Conservation (phyloP, 2,329 filamentous ascomycete genomes). For the Dendryphion nanum region DNA sequence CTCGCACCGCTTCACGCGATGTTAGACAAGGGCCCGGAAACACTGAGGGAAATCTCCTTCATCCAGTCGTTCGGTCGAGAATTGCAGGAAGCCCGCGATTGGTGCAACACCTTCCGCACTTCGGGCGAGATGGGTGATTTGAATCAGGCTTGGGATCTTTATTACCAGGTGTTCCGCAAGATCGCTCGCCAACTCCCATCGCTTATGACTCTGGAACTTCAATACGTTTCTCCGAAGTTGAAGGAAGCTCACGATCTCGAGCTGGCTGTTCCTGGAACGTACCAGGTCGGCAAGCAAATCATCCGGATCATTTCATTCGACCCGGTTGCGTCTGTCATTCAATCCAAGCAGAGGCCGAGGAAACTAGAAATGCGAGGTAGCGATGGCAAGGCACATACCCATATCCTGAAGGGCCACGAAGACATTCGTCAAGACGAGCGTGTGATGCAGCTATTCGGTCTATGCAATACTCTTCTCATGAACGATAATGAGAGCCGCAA, state of each 20-base stretch:
- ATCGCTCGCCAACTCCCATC: conserved; percentile 92
- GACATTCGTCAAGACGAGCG: conserved; percentile 98
- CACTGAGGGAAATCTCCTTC: conserved; percentile 92
- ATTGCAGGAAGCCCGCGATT: conserved; percentile 89
- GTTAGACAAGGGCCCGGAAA: conserved; percentile 87
- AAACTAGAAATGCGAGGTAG: conserved; percentile 87
- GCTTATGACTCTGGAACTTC: conserved; percentile 86
- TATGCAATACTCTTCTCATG: conserved; percentile 91
- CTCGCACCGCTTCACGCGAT: conserved; percentile 88
- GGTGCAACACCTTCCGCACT: conserved; percentile 87
- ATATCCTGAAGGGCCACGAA: conserved; percentile 96
- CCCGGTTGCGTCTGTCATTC: conserved; percentile 84
- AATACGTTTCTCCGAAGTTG: conserved; percentile 94
- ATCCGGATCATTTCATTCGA: conserved; percentile 89
- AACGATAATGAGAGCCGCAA: conserved; percentile 97
- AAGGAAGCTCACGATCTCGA: conserved; percentile 83
- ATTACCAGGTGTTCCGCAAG: conserved; percentile 96
- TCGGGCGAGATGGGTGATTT: conserved; percentile 91
- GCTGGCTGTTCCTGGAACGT: conserved; percentile 93
- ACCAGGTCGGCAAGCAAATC: conserved; percentile 75
- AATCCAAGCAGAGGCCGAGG: conserved; percentile 92
- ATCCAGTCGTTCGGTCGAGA: conserved; percentile 96
- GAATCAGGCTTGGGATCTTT: conserved; percentile 98
- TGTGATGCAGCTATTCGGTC: conserved; percentile 98
- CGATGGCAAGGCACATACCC: conserved; percentile 83